Evolutionary conservation across 2,329 filamentous ascomycete genomes (phyloP).

Genomic region (Lecanicillium sp.): DNA sequence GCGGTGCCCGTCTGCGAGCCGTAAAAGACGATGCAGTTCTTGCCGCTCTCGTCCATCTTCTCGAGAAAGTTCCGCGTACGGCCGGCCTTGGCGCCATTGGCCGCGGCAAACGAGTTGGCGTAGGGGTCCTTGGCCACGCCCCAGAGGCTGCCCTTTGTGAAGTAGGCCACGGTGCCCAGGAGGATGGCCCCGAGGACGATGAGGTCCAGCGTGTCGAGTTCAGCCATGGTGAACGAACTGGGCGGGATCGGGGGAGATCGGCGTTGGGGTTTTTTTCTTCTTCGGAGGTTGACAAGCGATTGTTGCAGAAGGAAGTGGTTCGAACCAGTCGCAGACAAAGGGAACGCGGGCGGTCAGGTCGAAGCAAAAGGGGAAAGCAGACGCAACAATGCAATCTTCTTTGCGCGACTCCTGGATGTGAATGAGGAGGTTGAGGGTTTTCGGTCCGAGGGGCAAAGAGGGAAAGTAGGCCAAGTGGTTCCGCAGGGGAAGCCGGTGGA

Average conservation of each 20-base stretch:
- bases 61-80: constrained; percentile 89
- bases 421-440: no score
- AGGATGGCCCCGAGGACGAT: constrained; percentile 82
- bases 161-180: constrained; percentile 84
- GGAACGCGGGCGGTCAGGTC: no score
- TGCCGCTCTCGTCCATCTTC: constrained; percentile 90
- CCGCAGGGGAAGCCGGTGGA: no score
- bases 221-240: constrained; percentile 60
- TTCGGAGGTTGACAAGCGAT: no score
- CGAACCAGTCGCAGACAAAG: no score
- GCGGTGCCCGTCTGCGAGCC: constrained; percentile 97
- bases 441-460: no score
- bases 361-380: no score
- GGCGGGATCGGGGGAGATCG: background rate
- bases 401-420: no score
- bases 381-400: no score
- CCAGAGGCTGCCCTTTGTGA: constrained; percentile 96
- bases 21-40: constrained; percentile 98
- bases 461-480: no score
- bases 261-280: no score
- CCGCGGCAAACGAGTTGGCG: constrained; percentile 63
- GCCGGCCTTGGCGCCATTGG: constrained; percentile 64
- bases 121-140: constrained; percentile 83
- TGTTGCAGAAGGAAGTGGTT: no score
- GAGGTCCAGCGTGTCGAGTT: constrained; percentile 93